Percentiles rank a stretch among this genome's conserved stretches.
phyloP scores from a whole-genome alignment of 208 protist species.

The Acanthamoeba castellanii region DNA sequence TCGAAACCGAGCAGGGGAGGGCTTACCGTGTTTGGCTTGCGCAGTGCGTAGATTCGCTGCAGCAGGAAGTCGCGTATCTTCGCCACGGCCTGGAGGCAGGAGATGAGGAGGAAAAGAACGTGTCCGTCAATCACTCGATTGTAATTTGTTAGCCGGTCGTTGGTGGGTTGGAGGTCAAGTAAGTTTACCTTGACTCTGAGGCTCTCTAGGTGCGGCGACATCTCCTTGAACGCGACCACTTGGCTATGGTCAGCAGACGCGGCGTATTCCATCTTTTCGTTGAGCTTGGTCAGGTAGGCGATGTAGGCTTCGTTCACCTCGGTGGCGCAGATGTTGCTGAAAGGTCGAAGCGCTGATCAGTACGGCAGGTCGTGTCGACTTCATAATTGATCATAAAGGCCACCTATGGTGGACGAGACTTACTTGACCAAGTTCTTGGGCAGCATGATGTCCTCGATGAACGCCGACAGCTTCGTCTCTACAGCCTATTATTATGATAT shows the following conservation, averaged over 20 bases:
- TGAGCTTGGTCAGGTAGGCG: slow-evolving; percentile 7
- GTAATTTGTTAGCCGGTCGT: too few species aligned
- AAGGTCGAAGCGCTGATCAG: neutral
- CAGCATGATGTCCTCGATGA: neutral
- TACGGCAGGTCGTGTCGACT: too few species aligned
- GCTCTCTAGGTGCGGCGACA: neutral
- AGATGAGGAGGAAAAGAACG: neutral
- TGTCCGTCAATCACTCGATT: neutral
- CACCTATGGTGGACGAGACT: too few species aligned
- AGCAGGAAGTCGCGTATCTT: slow-evolving; percentile 46
- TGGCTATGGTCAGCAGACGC: neutral
- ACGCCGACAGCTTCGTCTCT: neutral
- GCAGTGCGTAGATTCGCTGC: neutral
- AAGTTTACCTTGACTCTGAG: neutral
- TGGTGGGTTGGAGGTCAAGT: too few species aligned
- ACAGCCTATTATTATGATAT: neutral
- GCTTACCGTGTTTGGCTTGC: slow-evolving; percentile 19
- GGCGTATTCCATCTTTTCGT: slow-evolving; percentile 10
- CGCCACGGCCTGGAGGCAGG: neutral
- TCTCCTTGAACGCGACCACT: slow-evolving; percentile 1
- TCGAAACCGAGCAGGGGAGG: neutral
- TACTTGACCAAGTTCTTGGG: slow-evolving; percentile 26
- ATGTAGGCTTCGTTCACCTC: slow-evolving; percentile 45
- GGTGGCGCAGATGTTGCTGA: neutral
- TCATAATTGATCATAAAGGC: too few species aligned